Base-by-base conservation (phyloP, 352 stramenopile genomes). In the Plasmopara viticola region DNA sequence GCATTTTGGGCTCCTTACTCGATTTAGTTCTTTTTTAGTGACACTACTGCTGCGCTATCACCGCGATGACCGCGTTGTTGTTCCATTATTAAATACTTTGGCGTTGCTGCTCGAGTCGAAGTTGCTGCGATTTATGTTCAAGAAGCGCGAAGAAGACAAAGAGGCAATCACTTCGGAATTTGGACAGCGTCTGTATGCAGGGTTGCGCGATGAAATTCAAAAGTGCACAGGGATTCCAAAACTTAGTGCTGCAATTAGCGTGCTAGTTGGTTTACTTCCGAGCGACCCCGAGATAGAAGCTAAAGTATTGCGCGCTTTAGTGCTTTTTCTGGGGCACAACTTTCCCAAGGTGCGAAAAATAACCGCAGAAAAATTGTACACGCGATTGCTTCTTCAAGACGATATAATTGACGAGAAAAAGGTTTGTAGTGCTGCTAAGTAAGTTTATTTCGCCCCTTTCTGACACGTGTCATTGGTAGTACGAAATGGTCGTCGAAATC, bases 71-170 rank as follows among this genome's bases (percentile, higher is more conserved):
- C 85, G 87, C 25, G 74, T 96, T 14, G 86, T 86, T 8, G 72
- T 96, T 15, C 85, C 89, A 4, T 60, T 95, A 10, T 77, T 97
- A 60, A 96, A 96, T 54, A 93, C 84, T 6, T 53, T 96, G 15
- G 70, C 89, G 20, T 60, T 84, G 20, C 41, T 93, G n/a, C 54
- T 96, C 1, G 75, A 88, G 46, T 68, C 70, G 10, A 76, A 79
- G 33, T 44, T 86, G 15, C 48, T 90, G 18, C 31, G 56, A 9
- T 85, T 85, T 44, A 41, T 94, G n/a, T 87, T 81, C 51, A 56
- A 75, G 31, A 55, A 72, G 40, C 53, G 53, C 2, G 49, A 25
- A 3, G 20, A 25, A 25, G 20, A 25, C 20, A 25, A 25, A 25
- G 20, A 25, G 20, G 3, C 20, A 25, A 25, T 25, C 20, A 25